A percentile compares a stretch with the other conserved stretches of the same genome.
phyloP scores from a whole-genome alignment of 1,284 basidiomycete species.

The Marasmius oreades region DNA sequence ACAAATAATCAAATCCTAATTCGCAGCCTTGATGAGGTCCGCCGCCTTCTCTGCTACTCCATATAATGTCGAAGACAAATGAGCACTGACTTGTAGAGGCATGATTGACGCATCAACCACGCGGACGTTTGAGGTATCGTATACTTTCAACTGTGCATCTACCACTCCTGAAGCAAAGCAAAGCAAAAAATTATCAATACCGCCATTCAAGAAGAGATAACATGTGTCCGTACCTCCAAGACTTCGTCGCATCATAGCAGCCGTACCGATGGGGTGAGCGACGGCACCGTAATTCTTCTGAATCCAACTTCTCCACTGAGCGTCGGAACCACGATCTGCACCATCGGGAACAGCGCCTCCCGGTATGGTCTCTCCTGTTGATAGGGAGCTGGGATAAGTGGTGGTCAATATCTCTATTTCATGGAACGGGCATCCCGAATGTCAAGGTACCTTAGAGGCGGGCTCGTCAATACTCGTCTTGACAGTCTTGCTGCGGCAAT shows the following conservation, averaged over 20 bases:
- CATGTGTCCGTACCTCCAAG: neutral
- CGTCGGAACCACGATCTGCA: slow-evolving; percentile 26
- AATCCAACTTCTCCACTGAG: slow-evolving; percentile 15
- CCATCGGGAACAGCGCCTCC: slow-evolving; percentile 38
- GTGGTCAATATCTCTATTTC: neutral
- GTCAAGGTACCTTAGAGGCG: slow-evolving; percentile 34
- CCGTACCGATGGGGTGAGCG: slow-evolving; percentile 2
- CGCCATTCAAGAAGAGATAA: neutral
- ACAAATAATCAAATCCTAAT: neutral
- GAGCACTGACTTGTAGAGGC: slow-evolving; percentile 10
- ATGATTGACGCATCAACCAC: slow-evolving; percentile 13
- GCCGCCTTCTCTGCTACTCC: slow-evolving; percentile 12
- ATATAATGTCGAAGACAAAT: slow-evolving; percentile 9
- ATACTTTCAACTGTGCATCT: slow-evolving; percentile 5
- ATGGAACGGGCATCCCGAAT: neutral
- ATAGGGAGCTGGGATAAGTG: slow-evolving; percentile 9
- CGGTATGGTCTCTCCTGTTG: slow-evolving; percentile 38
- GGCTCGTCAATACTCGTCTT: slow-evolving; percentile 37
- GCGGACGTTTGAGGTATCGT: slow-evolving; percentile 7
- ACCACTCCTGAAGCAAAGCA: slow-evolving; percentile 1
- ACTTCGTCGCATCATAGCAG: slow-evolving; percentile 3
- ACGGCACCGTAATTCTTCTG: neutral
- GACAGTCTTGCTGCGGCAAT: slow-evolving; percentile 43
- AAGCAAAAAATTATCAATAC: no score
- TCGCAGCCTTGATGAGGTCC: slow-evolving; percentile 5